Base-by-base conservation (phyloP, 805 yeast species). In the Ogataea trehalophila region DNA sequence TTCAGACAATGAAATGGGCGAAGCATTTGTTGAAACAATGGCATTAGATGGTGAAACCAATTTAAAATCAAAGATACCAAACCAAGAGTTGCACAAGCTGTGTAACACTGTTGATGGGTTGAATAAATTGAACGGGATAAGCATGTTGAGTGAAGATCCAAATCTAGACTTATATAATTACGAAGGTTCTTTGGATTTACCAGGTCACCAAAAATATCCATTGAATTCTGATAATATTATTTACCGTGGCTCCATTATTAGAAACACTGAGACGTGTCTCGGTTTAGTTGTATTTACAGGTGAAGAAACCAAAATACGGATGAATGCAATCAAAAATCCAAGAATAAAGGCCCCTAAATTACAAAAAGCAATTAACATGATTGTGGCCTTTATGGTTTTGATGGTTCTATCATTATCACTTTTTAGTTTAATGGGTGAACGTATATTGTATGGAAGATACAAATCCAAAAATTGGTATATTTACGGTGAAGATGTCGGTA, bases 1-100 rank as follows among this genome's bases (percentile, higher is more conserved):
- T 1, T 80, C 89, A 3, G 79, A 81, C 36, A 77, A 76, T 52
- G 90, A 85, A 37, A 78, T 82, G 48, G 75, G 77, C 35, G 79
- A 75, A 45, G 78, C 87, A 1, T 87, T 80, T 54, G 81, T 91
- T 17, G 99, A 94, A 65, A 94, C 99, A 1, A 90, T 92, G 92
- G 99, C 96, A 1, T 73, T 94, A 42, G 99, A 94, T 67, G 99
- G 99, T 43, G 99, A 94, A 66, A 94, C 98, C 0, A 92, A 90
- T 61, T 72, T 94, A 51, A 94, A 94, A 64, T 75, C 87, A 7
- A 82, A 80, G 56, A 68, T 70, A 17, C 87, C 96, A 0, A 85
- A 83, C 51, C 72, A 76, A 2, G 87, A 82, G 50, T 55, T 92
- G 2, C 74, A 82, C 37, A 75, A 76, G 15, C 52, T 66, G 11